A percentile compares a stretch with the other conserved stretches of the same genome.
phyloP scores from a whole-genome alignment of 1,139 yeast genomes.

The Keqinozyma sinolaborantium region DNA sequence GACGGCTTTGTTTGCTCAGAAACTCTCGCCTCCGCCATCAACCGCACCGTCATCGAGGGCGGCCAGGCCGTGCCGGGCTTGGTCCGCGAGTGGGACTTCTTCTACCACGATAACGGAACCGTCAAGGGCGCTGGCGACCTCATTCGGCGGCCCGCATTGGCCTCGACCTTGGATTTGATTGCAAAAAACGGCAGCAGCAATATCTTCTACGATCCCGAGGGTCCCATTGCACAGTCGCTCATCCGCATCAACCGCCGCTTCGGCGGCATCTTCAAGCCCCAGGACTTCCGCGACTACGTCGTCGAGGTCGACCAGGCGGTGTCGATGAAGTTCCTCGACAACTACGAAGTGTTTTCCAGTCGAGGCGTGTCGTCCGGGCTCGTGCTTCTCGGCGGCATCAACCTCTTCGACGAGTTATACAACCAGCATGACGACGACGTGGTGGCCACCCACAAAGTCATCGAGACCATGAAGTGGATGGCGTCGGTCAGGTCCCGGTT shows the following conservation, averaged over 20 bases:
- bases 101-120: slow-evolving; percentile 29
- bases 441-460: slow-evolving; percentile 58
- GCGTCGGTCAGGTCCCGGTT: slow-evolving; percentile 78
- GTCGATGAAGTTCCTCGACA: slow-evolving; percentile 33
- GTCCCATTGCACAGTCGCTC: slow-evolving; percentile 63
- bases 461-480: slow-evolving; percentile 94
- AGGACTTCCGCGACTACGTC: slow-evolving; percentile 64
- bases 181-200: slow-evolving; percentile 75
- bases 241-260: slow-evolving; percentile 38
- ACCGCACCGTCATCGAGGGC: slow-evolving; percentile 10
- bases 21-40: slow-evolving; percentile 31
- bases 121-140: slow-evolving; percentile 53
- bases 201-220: slow-evolving; percentile 78
- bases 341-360: slow-evolving; percentile 59
- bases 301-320: slow-evolving; percentile 58
- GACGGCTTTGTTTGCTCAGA: slow-evolving; percentile 62
- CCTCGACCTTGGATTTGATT: slow-evolving; percentile 61
- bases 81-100: slow-evolving; percentile 53
- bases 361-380: slow-evolving; percentile 83
- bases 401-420: slow-evolving; percentile 45
- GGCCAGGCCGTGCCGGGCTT: slow-evolving; percentile 28
- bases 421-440: slow-evolving; percentile 21
- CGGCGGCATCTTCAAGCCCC: slow-evolving; percentile 60
- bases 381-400: slow-evolving; percentile 72
- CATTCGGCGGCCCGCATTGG: slow-evolving; percentile 56